phyloP scores from a whole-genome alignment of 345 rosid genomes.

The Euphorbia peplus region DNA sequence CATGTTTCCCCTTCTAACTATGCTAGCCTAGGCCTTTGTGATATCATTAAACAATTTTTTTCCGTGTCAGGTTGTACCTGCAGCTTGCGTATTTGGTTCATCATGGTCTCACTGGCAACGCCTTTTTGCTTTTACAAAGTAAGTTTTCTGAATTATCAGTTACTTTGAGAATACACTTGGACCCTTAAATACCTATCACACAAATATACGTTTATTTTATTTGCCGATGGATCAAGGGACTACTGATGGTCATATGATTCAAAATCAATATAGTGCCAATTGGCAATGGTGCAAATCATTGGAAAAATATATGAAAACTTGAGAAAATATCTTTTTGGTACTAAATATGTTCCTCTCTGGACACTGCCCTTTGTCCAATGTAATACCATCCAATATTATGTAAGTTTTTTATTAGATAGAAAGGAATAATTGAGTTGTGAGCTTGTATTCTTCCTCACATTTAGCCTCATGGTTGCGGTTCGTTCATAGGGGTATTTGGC shows the following conservation, averaged over 20 bases:
- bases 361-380: background rate
- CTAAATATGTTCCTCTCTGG: background rate
- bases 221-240: background rate
- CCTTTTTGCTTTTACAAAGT: slow-evolving; percentile 57
- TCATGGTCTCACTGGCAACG: slow-evolving; percentile 76
- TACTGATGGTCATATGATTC: too few species aligned
- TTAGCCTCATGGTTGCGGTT: background rate
- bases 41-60: slow-evolving; percentile 8
- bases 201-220: background rate
- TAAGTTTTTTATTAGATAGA: too few species aligned
- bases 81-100: slow-evolving; percentile 66
- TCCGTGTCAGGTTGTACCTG: slow-evolving; percentile 62
- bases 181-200: background rate
- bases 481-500: background rate
- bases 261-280: too few species aligned
- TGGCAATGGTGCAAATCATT: background rate
- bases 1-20: background rate
- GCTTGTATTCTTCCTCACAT: background rate
- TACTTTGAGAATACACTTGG: background rate
- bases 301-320: background rate
- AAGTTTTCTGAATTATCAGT: slow-evolving; percentile 16
- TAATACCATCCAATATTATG: background rate
- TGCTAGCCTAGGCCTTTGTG: background rate
- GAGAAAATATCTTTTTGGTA: background rate
- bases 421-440: too few species aligned